Evolutionary conservation across 2,329 filamentous ascomycete genomes (phyloP), one percentile per base, ranked within the genome.

Genomic region (Xylariales sp.): DNA sequence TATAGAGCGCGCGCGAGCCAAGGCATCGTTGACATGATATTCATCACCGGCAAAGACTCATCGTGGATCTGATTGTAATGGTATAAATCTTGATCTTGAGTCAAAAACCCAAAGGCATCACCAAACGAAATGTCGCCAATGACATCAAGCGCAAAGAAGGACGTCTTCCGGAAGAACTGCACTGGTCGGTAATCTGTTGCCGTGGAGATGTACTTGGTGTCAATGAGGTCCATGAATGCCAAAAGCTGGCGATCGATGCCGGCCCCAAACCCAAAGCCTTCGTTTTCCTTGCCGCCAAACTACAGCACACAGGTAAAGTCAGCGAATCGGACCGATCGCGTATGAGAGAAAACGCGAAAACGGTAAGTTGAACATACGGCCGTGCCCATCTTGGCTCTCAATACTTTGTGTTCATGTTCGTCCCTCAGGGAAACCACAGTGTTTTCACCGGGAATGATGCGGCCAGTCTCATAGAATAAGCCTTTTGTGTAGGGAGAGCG

Each of bases 91-190:
- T 62, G 52, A 45, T 79, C 71, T 5, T 66, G 59, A 16, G 60
- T 58, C 11, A 80, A 60, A 48, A 71, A 71, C 4, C 75, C 74
- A 46, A 77, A 77, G 0, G 72, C 51, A 10, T 65, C 53, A 5
- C 74, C 74, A n/a, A 77, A 69, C 0, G 71, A 71, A 16, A 78
- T 57, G 27, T 74, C 65, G 10, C 69, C 70, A 31, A 79, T 72
- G 2, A 73, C 70, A 42, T 80, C 76, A 1, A 78, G 57, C 1
- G 74, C 68, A 42, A 78, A 73, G 60, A 68, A 76, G 18, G 73
- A 70, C 3, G 69, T 66, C 46, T 73, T 72, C 28, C 62, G 59
- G 16, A 69, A 70, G 31, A 79, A 57, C 48, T 79, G 73, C 43
- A 78, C 59, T 0, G 59, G 61, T 1, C 52, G 51, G 18, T 60